Conservation (phyloP, 352 stramenopile species). For the Aphanomyces astaci region DNA sequence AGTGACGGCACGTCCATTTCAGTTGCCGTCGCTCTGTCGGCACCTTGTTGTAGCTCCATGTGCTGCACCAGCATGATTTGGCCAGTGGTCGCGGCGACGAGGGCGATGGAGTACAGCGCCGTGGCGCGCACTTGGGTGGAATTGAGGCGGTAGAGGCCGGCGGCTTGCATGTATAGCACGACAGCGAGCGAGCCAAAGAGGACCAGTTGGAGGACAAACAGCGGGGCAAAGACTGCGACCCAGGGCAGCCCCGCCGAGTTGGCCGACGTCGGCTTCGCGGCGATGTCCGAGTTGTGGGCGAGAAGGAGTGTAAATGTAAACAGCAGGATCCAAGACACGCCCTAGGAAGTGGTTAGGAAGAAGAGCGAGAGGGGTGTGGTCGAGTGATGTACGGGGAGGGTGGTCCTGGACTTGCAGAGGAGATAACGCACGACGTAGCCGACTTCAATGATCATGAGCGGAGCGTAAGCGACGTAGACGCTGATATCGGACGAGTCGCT, state of each 20-base stretch:
- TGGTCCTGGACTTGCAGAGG: constrained; percentile 68
- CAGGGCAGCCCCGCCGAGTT: constrained; percentile 48
- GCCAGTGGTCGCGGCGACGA: constrained; percentile 48
- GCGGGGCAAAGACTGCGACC: constrained; percentile 54
- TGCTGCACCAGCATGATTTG: constrained; percentile 73
- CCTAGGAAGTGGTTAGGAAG: constrained; percentile 30
- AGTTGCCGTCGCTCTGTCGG: constrained; percentile 29
- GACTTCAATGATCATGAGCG: constrained; percentile 72
- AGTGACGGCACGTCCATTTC: constrained; percentile 65
- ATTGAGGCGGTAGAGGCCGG: constrained; percentile 66
- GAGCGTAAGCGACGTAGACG: constrained; percentile 72
- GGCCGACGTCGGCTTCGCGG: constrained; percentile 13
- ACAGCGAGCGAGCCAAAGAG: constrained; percentile 45
- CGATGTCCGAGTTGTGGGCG: constrained; percentile 62
- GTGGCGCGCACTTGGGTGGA: constrained; percentile 63
- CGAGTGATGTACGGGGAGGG: constrained; percentile 45
- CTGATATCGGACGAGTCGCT: constrained; percentile 44
- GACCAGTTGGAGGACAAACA: constrained; percentile 60
- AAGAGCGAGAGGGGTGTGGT: not conserved
- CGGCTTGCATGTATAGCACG: constrained; percentile 74
- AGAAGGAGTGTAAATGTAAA: constrained; percentile 77
- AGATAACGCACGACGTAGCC: constrained; percentile 74
- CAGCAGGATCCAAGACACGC: constrained; percentile 62
- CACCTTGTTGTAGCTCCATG: constrained; percentile 42
- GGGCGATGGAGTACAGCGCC: constrained; percentile 58